Evolutionary conservation across 2,329 filamentous ascomycete genomes (phyloP).

Genomic region (Colletotrichum tanaceti): DNA sequence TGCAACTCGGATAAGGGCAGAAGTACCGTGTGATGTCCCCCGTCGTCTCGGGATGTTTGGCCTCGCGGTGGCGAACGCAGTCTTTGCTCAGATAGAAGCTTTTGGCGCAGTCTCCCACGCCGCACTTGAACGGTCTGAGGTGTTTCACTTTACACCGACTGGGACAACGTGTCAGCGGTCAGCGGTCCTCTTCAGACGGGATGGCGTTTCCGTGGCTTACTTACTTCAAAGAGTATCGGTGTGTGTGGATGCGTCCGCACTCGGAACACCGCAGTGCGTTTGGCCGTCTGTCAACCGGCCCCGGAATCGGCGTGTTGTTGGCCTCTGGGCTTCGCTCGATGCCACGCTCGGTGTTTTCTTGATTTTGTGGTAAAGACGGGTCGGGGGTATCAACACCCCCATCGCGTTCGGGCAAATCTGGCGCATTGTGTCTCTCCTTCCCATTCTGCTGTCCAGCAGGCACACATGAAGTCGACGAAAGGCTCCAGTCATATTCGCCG

Average conservation of each 20-base stretch:
- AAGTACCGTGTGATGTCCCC: constrained; percentile 3
- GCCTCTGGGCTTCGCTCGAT: background rate
- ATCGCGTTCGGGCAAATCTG: background rate
- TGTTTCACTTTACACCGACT: constrained; percentile 18
- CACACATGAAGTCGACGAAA: constrained; percentile 17
- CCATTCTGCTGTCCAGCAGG: constrained; percentile 39
- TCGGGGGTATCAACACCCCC: background rate
- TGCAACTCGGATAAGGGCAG: constrained; percentile 26
- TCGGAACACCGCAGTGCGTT: background rate
- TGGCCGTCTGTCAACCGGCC: background rate
- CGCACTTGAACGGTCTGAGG: constrained; percentile 24
- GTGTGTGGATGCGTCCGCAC: constrained; percentile 1
- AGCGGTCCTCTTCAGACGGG: background rate
- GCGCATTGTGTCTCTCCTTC: constrained; percentile 20
- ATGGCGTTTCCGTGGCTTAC: background rate
- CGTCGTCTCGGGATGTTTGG: background rate
- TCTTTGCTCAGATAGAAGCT: constrained; percentile 32
- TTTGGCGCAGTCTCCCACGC: constrained; percentile 10
- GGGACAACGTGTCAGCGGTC: background rate
- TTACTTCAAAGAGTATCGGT: background rate
- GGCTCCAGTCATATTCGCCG: constrained; percentile 33
- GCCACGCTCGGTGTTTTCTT: constrained; percentile 6
- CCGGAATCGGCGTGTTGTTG: constrained; percentile 1
- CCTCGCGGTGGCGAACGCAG: constrained; percentile 20
- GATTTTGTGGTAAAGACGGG: constrained; percentile 21